A percentile compares a stretch with the other conserved stretches of the same genome.
phyloP scores from a whole-genome alignment of 768 basidiomycete genomes.

The Amanita molliuscula region DNA sequence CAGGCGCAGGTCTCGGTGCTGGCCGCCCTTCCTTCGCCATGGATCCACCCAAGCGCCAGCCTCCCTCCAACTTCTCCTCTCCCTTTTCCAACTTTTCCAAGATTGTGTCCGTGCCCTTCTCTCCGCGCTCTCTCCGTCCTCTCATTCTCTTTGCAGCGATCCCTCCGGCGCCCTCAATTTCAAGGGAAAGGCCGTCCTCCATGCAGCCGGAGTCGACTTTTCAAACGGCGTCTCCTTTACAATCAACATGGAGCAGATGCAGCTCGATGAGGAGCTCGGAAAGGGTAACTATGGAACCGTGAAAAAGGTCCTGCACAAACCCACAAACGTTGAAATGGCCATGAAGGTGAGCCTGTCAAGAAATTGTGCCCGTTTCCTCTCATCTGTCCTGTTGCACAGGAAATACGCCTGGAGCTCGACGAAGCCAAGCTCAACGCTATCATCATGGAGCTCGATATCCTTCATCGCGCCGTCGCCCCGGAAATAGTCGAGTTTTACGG shows the following conservation, averaged over 20 bases:
- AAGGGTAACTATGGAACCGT: conserved; percentile 97
- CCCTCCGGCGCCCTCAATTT: conserved; percentile 95
- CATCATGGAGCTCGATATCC: conserved; percentile 97
- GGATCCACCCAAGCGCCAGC: conserved; percentile 24
- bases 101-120: conserved; percentile 65
- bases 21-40: conserved; percentile 47
- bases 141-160: conserved; percentile 44
- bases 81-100: conserved; percentile 90
- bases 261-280: conserved; percentile 88
- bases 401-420: conserved; percentile 95
- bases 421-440: conserved; percentile 90
- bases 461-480: conserved; percentile 85
- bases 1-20: conserved; percentile 61
- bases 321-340: conserved; percentile 94
- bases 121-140: conserved; percentile 1
- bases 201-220: conserved; percentile 79
- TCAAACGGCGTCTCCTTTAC: conserved; percentile 82
- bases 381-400: conserved; percentile 36
- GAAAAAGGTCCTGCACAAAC: conserved; percentile 88
- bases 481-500: conserved; percentile 98
- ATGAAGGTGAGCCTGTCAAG: conserved; percentile 71
- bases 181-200: conserved; percentile 84
- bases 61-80: conserved; percentile 41
- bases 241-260: conserved; percentile 92
- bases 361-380: conserved; percentile 5